Evolutionary conservation across 805 yeast genomes (phyloP).

Genomic region (Candida maris): DNA sequence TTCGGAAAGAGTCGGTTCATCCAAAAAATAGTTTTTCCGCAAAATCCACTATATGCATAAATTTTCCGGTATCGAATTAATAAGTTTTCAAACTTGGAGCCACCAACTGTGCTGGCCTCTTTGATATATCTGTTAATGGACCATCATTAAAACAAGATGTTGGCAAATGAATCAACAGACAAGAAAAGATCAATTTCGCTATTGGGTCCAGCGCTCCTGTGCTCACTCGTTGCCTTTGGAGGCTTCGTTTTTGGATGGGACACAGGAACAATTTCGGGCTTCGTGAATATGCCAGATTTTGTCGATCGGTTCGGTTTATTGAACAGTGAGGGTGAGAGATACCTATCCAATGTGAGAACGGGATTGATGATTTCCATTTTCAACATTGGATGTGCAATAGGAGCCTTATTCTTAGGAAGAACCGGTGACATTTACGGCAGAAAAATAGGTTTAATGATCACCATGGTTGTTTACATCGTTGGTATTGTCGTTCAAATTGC

Average conservation of each 20-base stretch:
- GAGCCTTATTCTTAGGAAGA: constrained; percentile 58
- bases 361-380: constrained; percentile 68
- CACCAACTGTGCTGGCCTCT: not conserved
- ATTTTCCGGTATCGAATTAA: not conserved
- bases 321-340: constrained; percentile 36
- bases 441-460: constrained; percentile 49
- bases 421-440: constrained; percentile 60
- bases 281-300: constrained; percentile 61
- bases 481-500: constrained; percentile 63
- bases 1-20: not conserved
- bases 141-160: not conserved
- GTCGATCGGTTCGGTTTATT: constrained; percentile 47
- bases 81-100: not conserved
- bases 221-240: constrained; percentile 67
- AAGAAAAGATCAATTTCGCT: not conserved
- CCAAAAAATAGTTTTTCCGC: not conserved
- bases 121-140: not conserved
- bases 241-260: constrained; percentile 78
- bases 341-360: constrained; percentile 48
- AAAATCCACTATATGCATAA: not conserved
- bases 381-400: constrained; percentile 70
- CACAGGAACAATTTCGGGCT: constrained; percentile 75
- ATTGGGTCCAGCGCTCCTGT: constrained; percentile 31
- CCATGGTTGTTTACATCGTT: constrained; percentile 53
- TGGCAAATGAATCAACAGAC: not conserved